These are phyloP conservation scores for Syzygium aqueum DNA, from an alignment of 345 rosid genomes.

Conservation along the genomic window DNA sequence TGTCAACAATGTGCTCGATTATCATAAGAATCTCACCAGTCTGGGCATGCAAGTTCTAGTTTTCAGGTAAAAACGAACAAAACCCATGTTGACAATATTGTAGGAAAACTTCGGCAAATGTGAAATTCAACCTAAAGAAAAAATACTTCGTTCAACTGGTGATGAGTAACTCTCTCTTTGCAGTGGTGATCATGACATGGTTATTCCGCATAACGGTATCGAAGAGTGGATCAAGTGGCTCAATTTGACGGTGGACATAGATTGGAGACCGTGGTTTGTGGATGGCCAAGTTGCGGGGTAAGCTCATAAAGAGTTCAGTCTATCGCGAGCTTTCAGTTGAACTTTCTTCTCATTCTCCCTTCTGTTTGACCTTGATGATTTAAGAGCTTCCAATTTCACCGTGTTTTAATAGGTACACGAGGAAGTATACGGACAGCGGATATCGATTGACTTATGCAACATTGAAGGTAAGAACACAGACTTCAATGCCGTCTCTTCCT, in stretches of 20 bases:
- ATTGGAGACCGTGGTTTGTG: constrained; percentile 24
- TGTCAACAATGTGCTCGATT: not conserved
- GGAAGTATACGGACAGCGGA: constrained; percentile 1
- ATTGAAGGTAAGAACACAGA: constrained; percentile 2
- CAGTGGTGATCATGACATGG: constrained; percentile 35
- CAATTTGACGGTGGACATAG: constrained; percentile 1
- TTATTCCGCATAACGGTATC: constrained; percentile 17
- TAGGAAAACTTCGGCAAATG: not conserved
- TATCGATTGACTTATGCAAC: constrained; percentile 15
- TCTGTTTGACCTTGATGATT: not conserved
- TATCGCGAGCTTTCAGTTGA: not conserved
- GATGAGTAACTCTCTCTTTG: not conserved
- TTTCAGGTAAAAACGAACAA: constrained; percentile 3
- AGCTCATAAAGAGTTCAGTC: not conserved
- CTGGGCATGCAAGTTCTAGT: constrained; percentile 12
- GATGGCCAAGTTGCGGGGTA: constrained; percentile 31
- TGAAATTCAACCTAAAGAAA: not conserved
- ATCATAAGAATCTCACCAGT: constrained; percentile 14
- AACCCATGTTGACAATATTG: not conserved
- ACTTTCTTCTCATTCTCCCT: not conserved
- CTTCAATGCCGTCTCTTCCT: not conserved
- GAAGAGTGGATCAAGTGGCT: constrained; percentile 21
- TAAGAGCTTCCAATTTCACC: not conserved
- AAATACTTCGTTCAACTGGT: not conserved
- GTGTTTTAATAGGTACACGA: constrained; percentile 5